phyloP scores from a whole-genome alignment of 1,284 basidiomycete species.

The Heterobasidion irregulare region DNA sequence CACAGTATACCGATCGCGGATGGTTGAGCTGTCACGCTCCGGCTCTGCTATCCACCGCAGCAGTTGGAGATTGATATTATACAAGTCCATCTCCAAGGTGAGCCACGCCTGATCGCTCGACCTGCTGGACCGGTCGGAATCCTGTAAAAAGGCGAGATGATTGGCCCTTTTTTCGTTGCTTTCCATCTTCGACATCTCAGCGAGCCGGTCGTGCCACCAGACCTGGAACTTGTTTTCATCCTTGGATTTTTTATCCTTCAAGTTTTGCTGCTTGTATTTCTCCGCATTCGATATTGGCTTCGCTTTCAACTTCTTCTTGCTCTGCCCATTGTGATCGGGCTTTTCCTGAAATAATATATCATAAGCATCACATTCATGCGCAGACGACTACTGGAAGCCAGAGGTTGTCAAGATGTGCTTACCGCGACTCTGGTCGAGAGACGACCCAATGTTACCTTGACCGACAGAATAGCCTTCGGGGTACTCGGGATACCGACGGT shows the following conservation, averaged over 20 bases:
- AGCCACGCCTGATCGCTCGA: slow-evolving; percentile 32
- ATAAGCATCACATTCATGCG: not conserved
- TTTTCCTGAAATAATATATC: not conserved
- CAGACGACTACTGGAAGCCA: not conserved
- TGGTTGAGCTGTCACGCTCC: slow-evolving; percentile 22
- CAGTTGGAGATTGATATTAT: slow-evolving; percentile 43
- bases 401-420: not conserved
- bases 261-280: slow-evolving; percentile 36
- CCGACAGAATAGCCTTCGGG: not conserved
- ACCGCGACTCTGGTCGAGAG: not conserved
- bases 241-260: slow-evolving; percentile 32
- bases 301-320: slow-evolving; percentile 20
- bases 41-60: slow-evolving; percentile 35
- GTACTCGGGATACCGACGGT: slow-evolving; percentile 28
- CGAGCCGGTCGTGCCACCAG: slow-evolving; percentile 45
- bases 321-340: slow-evolving; percentile 6
- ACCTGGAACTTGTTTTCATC: slow-evolving; percentile 26
- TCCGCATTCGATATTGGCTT: slow-evolving; percentile 25
- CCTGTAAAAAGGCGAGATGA: slow-evolving; percentile 14
- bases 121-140: slow-evolving; percentile 22
- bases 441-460: not conserved
- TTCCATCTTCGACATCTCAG: slow-evolving; percentile 21
- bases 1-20: slow-evolving; percentile 37
- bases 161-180: slow-evolving; percentile 20
- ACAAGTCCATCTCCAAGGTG: slow-evolving; percentile 43